Conservation (phyloP, 2,329 filamentous ascomycete species). For the Lachnellula occidentalis region DNA sequence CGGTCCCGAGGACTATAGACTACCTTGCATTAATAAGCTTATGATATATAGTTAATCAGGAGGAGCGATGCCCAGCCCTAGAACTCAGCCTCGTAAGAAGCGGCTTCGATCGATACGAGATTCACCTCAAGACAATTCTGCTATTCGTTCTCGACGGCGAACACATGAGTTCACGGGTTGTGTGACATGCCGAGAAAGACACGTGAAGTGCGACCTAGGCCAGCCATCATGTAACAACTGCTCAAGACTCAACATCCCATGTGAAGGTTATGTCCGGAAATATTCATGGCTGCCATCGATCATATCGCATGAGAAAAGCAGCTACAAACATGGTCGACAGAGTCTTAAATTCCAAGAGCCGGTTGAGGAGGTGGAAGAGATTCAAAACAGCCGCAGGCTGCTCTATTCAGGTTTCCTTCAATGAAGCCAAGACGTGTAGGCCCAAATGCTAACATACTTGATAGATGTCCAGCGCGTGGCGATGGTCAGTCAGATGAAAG, state of each 20-base stretch:
- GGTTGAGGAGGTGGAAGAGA: constrained; percentile 6
- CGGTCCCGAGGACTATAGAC: too few species aligned
- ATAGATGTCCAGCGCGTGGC: constrained; percentile 8
- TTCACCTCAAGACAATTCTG: too few species aligned
- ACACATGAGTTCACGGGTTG: constrained; percentile 17
- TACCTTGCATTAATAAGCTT: too few species aligned
- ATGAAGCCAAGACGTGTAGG: neutral
- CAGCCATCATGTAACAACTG: constrained; percentile 12
- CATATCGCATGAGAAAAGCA: neutral
- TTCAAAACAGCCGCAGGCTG: neutral
- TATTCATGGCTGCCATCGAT: constrained; percentile 13
- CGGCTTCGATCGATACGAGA: too few species aligned
- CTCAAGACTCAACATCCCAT: constrained; percentile 6
- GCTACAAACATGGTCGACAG: neutral
- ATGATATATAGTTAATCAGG: too few species aligned
- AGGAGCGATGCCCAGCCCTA: too few species aligned
- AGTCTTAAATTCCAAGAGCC: neutral
- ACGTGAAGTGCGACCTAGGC: constrained; percentile 16
- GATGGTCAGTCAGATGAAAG: constrained; percentile 10
- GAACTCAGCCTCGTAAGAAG: too few species aligned
- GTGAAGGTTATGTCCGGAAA: constrained; percentile 13
- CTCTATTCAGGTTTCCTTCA: constrained; percentile 3
- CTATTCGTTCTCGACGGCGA: constrained; percentile 4
- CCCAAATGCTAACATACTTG: neutral
- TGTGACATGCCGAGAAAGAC: constrained; percentile 10